These are phyloP conservation scores for Stachybotrys elegans DNA, from an alignment of 2,329 filamentous ascomycete genomes.

Conservation along the genomic window DNA sequence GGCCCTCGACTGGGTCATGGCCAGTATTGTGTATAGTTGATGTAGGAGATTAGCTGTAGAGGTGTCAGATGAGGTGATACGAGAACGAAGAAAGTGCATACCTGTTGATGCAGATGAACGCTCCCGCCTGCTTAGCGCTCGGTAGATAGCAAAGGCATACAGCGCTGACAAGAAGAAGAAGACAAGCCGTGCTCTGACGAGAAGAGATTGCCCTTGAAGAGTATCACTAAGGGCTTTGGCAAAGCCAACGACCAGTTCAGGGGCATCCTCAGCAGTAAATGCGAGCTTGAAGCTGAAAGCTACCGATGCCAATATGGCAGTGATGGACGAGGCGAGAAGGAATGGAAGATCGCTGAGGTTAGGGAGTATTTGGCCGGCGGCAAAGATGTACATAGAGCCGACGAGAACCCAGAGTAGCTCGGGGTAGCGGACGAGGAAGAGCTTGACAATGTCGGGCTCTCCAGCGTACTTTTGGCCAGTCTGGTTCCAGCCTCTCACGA, in stretches of 20 bases:
- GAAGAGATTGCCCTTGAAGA: slow-evolving; percentile 38
- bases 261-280: slow-evolving; percentile 83
- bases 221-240: slow-evolving; percentile 33
- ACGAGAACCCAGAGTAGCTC: slow-evolving; percentile 71
- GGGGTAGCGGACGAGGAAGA: slow-evolving; percentile 60
- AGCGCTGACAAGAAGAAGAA: slow-evolving; percentile 42
- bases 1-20: slow-evolving; percentile 80
- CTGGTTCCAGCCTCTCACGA: slow-evolving; percentile 85
- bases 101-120: slow-evolving; percentile 7
- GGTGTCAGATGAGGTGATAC: slow-evolving; percentile 7
- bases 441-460: slow-evolving; percentile 78
- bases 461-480: slow-evolving; percentile 95
- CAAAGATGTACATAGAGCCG: slow-evolving; percentile 61
- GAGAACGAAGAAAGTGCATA: not conserved
- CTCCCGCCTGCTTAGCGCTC: slow-evolving; percentile 26
- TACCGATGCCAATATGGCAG: slow-evolving; percentile 37
- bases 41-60: slow-evolving; percentile 48
- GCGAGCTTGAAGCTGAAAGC: slow-evolving; percentile 83
- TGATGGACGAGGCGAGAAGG: slow-evolving; percentile 33
- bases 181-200: slow-evolving; percentile 43
- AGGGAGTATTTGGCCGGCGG: slow-evolving; percentile 40
- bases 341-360: slow-evolving; percentile 36
- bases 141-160: slow-evolving; percentile 32
- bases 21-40: slow-evolving; percentile 68
- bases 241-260: slow-evolving; percentile 63